Conservation (phyloP, 306 rosid species). For the Hylodesmum podocarpum region DNA sequence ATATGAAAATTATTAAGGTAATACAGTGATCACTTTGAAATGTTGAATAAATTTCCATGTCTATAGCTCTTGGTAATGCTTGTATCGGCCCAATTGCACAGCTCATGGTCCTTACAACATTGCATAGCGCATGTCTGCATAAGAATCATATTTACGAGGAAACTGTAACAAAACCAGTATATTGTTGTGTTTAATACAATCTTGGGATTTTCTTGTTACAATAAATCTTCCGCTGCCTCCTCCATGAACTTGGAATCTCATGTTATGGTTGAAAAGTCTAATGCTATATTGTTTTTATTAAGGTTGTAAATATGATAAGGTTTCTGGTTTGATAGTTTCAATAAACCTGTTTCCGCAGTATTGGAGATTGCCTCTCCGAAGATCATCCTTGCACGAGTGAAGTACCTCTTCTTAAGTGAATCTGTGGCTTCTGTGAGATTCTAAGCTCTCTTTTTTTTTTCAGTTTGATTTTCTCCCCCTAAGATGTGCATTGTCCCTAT, state of each 20-base stretch:
- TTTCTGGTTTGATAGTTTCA: constrained; percentile 76
- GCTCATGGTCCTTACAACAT: no score
- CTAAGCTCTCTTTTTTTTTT: constrained; percentile 22
- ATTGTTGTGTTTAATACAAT: no score
- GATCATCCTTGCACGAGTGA: constrained; percentile 83
- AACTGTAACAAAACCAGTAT: no score
- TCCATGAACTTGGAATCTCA: neutral
- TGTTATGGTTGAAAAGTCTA: neutral
- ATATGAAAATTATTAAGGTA: neutral
- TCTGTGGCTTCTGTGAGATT: constrained; percentile 74
- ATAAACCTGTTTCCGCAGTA: constrained; percentile 68
- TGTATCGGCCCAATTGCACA: neutral
- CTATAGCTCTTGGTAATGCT: neutral
- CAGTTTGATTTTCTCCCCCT: neutral
- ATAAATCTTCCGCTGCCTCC: neutral
- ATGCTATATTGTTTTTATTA: neutral
- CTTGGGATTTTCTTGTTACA: no score
- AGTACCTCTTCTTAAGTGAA: constrained; percentile 75
- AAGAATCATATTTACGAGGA: no score
- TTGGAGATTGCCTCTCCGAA: constrained; percentile 82
- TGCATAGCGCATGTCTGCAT: no score
- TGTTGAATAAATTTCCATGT: neutral
- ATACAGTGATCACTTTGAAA: neutral
- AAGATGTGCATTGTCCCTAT: neutral
- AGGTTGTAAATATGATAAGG: constrained; percentile 87